phyloP scores from a whole-genome alignment of 768 basidiomycete genomes.

The Lactarius vividus region DNA sequence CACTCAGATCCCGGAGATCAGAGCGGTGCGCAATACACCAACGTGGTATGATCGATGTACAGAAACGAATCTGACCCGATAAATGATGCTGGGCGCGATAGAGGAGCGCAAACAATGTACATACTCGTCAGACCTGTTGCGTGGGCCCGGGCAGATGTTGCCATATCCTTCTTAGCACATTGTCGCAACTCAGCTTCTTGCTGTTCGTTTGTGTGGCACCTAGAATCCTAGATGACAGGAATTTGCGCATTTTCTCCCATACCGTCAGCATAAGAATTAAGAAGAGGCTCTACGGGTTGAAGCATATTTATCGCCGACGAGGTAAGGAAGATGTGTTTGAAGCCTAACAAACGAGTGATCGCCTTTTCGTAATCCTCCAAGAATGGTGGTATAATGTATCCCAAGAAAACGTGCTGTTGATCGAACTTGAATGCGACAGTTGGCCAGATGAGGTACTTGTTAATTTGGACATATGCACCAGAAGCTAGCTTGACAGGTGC shows the following conservation, averaged over 20 bases:
- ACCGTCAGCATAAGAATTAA: not conserved
- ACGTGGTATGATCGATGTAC: not conserved
- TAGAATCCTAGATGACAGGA: too few relatives aligned
- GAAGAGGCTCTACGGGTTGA: not conserved
- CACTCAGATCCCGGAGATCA: not conserved
- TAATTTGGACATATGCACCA: not conserved
- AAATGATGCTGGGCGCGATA: not conserved
- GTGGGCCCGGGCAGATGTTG: too few relatives aligned
- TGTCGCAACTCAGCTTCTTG: not conserved
- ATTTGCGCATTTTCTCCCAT: too few relatives aligned
- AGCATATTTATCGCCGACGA: not conserved
- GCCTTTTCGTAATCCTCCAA: not conserved
- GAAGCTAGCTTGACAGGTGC: not conserved
- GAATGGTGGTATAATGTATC: not conserved
- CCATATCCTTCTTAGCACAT: not conserved
- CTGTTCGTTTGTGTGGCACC: not conserved
- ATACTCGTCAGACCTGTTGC: not conserved
- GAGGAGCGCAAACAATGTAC: not conserved
- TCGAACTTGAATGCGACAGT: not conserved
- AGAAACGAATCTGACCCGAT: not conserved
- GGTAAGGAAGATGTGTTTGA: not conserved
- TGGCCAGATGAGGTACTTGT: not conserved
- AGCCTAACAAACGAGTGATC: not conserved
- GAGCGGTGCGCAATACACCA: not conserved
- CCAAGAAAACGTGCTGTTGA: not conserved